Percentiles rank a stretch among this genome's conserved stretches.
These are phyloP conservation scores for Neonectria faginata DNA, from an alignment of 2,329 filamentous ascomycete species.

Conservation along the genomic window DNA sequence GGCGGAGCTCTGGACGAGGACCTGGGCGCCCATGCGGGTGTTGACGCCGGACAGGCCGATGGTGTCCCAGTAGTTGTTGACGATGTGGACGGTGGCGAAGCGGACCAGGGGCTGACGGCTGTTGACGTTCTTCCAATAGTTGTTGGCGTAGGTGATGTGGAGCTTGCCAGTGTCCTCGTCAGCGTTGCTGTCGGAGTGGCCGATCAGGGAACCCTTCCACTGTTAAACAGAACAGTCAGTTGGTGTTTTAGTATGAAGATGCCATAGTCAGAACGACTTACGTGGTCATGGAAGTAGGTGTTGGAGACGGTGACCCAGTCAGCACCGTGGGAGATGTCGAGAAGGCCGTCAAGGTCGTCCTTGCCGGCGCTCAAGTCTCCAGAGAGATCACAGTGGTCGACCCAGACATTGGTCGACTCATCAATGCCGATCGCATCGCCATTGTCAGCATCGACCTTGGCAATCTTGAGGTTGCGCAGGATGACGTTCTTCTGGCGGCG, in stretches of 20 bases:
- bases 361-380: slow-evolving; percentile 70
- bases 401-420: slow-evolving; percentile 69
- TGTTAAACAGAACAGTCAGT: slow-evolving; percentile 2
- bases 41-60: slow-evolving; percentile 62
- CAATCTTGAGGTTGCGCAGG: slow-evolving; percentile 70
- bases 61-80: slow-evolving; percentile 64
- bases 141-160: slow-evolving; percentile 73
- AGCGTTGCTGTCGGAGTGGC: slow-evolving; percentile 68
- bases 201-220: slow-evolving; percentile 70
- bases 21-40: slow-evolving; percentile 65
- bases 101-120: slow-evolving; percentile 71
- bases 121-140: slow-evolving; percentile 73
- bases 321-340: slow-evolving; percentile 71
- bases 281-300: slow-evolving; percentile 49
- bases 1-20: slow-evolving; percentile 67
- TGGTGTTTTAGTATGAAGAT: background rate
- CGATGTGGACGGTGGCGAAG: slow-evolving; percentile 73
- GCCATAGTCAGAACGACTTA: background rate
- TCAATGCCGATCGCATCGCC: slow-evolving; percentile 72
- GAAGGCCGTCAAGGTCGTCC: slow-evolving; percentile 76
- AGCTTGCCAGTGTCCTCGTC: slow-evolving; percentile 70
- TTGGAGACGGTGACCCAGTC: slow-evolving; percentile 67
- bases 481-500: slow-evolving; percentile 68
- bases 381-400: slow-evolving; percentile 75
- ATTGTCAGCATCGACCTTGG: slow-evolving; percentile 64